Conservation (phyloP, 495 filamentous ascomycete genomes). For the Mycothermus thermophilus region DNA sequence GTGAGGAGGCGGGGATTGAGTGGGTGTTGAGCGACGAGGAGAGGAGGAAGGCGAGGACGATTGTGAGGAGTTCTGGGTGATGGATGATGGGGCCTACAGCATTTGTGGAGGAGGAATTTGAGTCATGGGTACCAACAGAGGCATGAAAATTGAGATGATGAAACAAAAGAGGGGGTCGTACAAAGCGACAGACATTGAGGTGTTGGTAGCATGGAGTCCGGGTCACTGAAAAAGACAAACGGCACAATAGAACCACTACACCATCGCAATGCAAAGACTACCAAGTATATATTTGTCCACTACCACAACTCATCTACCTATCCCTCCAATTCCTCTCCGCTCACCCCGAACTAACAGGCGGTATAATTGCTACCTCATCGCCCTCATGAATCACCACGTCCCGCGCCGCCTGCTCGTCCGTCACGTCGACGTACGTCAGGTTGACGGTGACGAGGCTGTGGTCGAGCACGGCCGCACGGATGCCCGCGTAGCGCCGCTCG, state of each 20-base stretch:
- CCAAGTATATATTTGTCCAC: too few species aligned
- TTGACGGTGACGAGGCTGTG: slow-evolving; percentile 80
- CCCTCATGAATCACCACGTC: slow-evolving; percentile 51
- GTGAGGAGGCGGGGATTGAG: slow-evolving; percentile 31
- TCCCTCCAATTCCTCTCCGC: not conserved
- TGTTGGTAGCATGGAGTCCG: too few species aligned
- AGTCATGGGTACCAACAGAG: too few species aligned
- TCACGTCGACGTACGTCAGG: slow-evolving; percentile 71
- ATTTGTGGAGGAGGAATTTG: not conserved
- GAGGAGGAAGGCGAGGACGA: slow-evolving; percentile 35
- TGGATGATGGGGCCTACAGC: not conserved
- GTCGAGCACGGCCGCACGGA: slow-evolving; percentile 52
- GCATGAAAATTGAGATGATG: too few species aligned
- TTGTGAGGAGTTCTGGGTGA: slow-evolving; percentile 23
- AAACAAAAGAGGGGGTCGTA: too few species aligned
- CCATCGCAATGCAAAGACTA: too few species aligned
- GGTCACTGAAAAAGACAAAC: too few species aligned
- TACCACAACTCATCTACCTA: too few species aligned
- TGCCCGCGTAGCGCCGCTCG: slow-evolving; percentile 72
- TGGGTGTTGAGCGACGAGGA: slow-evolving; percentile 45
- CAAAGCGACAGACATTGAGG: too few species aligned
- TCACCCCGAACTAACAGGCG: slow-evolving; percentile 82
- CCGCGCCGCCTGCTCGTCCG: slow-evolving; percentile 24
- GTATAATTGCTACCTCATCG: slow-evolving; percentile 89
- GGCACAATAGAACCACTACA: too few species aligned